Evolutionary conservation across 257 asterid genomes (phyloP).

Genomic region (Perilla frutescens): DNA sequence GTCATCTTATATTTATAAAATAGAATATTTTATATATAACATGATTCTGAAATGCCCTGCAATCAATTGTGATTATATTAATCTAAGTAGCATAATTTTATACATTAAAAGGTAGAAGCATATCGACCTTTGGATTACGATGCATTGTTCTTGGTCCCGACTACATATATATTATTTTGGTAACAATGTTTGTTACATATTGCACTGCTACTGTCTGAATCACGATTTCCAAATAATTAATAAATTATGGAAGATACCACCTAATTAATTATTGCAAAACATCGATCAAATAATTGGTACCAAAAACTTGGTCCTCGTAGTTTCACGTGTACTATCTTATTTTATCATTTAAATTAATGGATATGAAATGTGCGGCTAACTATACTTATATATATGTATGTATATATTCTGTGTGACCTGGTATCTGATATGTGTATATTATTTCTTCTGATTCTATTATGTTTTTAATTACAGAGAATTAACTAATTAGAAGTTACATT

Average conservation of each 20-base stretch:
- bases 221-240: slow-evolving; percentile 20
- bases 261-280: slow-evolving; percentile 24
- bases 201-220: slow-evolving; percentile 43
- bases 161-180: not conserved
- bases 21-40: slow-evolving; percentile 10
- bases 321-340: slow-evolving; percentile 55
- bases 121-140: slow-evolving; percentile 54
- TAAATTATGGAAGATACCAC: slow-evolving; percentile 15
- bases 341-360: slow-evolving; percentile 23
- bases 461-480: too few species aligned
- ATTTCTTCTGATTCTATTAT: not conserved
- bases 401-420: not conserved
- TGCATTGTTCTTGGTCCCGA: slow-evolving; percentile 60
- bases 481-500: too few species aligned
- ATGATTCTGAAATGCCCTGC: slow-evolving; percentile 5
- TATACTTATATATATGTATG: not conserved
- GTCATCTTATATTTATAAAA: not conserved
- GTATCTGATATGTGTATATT: not conserved
- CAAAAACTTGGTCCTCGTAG: slow-evolving; percentile 55
- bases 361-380: slow-evolving; percentile 30
- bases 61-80: slow-evolving; percentile 7
- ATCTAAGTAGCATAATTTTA: slow-evolving; percentile 18
- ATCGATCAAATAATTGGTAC: slow-evolving; percentile 32
- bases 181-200: slow-evolving; percentile 39
- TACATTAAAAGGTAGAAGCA: slow-evolving; percentile 46